Evolutionary conservation across 805 yeast species (phyloP).

Genomic region (Lipomyces yamanashiensis): DNA sequence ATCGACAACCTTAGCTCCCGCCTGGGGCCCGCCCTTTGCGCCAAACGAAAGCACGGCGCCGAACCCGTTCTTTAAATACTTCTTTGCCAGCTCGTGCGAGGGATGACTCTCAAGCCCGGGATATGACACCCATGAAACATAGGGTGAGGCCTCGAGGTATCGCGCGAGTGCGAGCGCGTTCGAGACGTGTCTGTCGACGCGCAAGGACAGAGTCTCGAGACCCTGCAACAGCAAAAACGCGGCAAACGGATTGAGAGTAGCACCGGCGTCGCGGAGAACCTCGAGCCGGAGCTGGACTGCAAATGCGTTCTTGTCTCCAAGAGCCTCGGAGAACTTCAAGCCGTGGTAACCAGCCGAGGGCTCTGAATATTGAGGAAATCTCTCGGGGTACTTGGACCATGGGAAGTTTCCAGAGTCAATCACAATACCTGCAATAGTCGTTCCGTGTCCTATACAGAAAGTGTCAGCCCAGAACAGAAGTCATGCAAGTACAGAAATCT

Average conservation of each 20-base stretch:
- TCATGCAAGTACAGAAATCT: not conserved
- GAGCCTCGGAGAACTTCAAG: slow-evolving; percentile 74
- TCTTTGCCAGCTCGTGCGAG: slow-evolving; percentile 79
- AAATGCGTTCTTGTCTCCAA: slow-evolving; percentile 73
- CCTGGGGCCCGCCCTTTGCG: slow-evolving; percentile 67
- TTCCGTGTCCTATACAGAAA: slow-evolving; percentile 68
- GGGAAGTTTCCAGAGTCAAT: slow-evolving; percentile 93
- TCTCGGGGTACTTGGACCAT: slow-evolving; percentile 82
- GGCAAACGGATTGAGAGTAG: slow-evolving; percentile 84
- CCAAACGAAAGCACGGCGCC: slow-evolving; percentile 92
- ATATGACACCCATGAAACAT: slow-evolving; percentile 89
- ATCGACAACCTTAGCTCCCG: slow-evolving; percentile 84
- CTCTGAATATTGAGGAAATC: slow-evolving; percentile 86
- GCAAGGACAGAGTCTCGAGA: slow-evolving; percentile 87
- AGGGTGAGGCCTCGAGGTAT: slow-evolving; percentile 69
- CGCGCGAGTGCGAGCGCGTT: slow-evolving; percentile 82
- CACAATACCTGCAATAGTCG: slow-evolving; percentile 88
- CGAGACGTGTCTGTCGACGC: slow-evolving; percentile 89
- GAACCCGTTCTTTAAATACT: slow-evolving; percentile 76
- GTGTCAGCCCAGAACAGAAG: not conserved
- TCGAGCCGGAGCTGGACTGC: slow-evolving; percentile 82
- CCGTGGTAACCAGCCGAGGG: slow-evolving; percentile 97
- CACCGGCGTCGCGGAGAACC: slow-evolving; percentile 89
- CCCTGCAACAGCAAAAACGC: slow-evolving; percentile 88
- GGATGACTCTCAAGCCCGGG: slow-evolving; percentile 84